Evolutionary conservation across 225 moss, liverwort and hornwort species (phyloP), one percentile per base, ranked within the genome.

Genomic region (Lunularia cruciata): DNA sequence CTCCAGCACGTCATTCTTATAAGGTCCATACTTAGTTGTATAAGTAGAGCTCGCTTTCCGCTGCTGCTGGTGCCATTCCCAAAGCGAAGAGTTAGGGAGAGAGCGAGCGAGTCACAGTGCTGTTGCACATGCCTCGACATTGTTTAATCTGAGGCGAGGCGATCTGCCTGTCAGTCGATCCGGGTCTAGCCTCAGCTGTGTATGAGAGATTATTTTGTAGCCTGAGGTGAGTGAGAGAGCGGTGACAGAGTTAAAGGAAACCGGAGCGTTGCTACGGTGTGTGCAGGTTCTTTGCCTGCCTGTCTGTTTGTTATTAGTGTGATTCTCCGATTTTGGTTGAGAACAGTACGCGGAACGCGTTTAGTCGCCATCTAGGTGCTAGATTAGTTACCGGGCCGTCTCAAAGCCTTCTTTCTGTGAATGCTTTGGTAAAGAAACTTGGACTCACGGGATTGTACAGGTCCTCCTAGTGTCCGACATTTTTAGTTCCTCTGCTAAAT

Each of bases 81-180:
- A 40, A 43, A 16, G 43, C 61, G 35, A 20, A 25, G 40, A 23
- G 61, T 0, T 23, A 38, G 15, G 18, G 2, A 57, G 57, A 33
- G 61, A 26, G 19, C 61, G 42, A 12, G 22, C 61, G 13, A 61
- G 38, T 61, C 26, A n/a, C n/a, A n/a, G n/a, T n/a, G n/a, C n/a
- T n/a, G n/a, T n/a, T n/a, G n/a, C n/a, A n/a, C 22, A 23, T 28
- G 54, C 25, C 52, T 39, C 39, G 61, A 38, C 61, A 39, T 22
- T 61, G 61, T 25, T 61, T 39, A 40, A 40, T 61, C 13, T 22
- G 5, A 4, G 0, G 9, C n/a, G 42, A 40, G 20, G 61, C 61
- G 61, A 61, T 61, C 40, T 22, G 40, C 19, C 4, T 61, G 61
- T 40, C 4, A 38, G 61, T 40, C 63, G 63, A 64, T 64, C 46